Conservation (phyloP, 805 yeast species). For the Kregervanrija pseudodelftensis region DNA sequence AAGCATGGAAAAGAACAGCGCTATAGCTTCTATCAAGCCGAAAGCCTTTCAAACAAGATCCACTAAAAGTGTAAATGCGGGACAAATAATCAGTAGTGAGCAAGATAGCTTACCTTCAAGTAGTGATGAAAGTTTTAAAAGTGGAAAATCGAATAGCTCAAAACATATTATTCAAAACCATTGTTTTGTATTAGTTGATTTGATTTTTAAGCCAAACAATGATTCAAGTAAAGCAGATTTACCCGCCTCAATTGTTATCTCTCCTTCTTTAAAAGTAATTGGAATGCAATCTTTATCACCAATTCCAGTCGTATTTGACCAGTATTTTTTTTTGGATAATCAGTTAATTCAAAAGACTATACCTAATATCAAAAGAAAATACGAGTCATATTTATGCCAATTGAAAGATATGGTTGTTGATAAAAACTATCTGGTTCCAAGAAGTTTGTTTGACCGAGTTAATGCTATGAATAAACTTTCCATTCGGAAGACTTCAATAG, state of each 20-base stretch:
- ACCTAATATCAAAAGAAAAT: conserved; percentile 3
- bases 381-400: neutral
- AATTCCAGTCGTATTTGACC: conserved; percentile 5
- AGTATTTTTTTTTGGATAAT: conserved; percentile 7
- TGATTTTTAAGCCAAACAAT: neutral
- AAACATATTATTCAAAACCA: conserved; percentile 1
- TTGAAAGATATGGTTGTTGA: neutral
- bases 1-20: conserved; percentile 3
- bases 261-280: neutral
- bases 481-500: conserved; percentile 2
- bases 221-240: conserved; percentile 1
- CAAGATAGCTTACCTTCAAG: neutral
- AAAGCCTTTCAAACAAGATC: neutral
- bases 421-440: neutral
- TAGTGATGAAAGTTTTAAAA: neutral
- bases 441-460: neutral
- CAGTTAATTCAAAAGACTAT: conserved; percentile 4
- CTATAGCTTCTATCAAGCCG: conserved; percentile 1
- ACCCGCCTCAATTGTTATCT: conserved; percentile 1
- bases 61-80: neutral
- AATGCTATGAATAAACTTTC: conserved; percentile 5
- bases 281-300: conserved; percentile 3
- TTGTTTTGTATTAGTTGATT: conserved; percentile 3
- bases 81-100: neutral
- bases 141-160: conserved; percentile 1